Percentiles rank a stretch among this genome's conserved stretches.
Conservation (phyloP, 129 eudicot genomes). For the Flaveria linearis region DNA sequence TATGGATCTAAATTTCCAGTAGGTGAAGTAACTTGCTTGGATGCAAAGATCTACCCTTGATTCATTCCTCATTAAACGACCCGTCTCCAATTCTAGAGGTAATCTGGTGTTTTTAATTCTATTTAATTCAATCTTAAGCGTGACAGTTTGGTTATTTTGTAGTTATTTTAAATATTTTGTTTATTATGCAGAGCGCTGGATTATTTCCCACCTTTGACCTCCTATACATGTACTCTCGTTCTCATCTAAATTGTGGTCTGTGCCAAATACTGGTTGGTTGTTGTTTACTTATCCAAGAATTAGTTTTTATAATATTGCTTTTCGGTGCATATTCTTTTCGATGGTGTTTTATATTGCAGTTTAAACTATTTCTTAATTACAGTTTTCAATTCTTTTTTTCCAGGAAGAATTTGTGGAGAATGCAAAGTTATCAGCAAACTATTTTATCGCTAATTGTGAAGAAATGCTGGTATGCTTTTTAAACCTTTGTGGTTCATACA, state of each 20-base stretch:
- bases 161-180: neutral
- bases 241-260: slow-evolving; percentile 61
- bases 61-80: slow-evolving; percentile 65
- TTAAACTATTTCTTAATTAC: too few relatives aligned
- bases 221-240: slow-evolving; percentile 78
- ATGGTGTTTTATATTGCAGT: neutral
- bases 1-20: slow-evolving; percentile 79
- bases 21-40: slow-evolving; percentile 92
- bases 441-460: slow-evolving; percentile 76
- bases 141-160: neutral
- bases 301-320: neutral
- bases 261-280: slow-evolving; percentile 76
- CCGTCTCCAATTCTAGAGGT: slow-evolving; percentile 96
- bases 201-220: slow-evolving; percentile 86
- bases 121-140: neutral
- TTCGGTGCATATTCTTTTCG: neutral
- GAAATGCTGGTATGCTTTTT: slow-evolving; percentile 67
- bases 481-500: slow-evolving; percentile 16
- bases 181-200: slow-evolving; percentile 77
- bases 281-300: slow-evolving; percentile 11
- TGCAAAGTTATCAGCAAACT: slow-evolving; percentile 77
- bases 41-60: slow-evolving; percentile 64
- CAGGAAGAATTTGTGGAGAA: slow-evolving; percentile 85
- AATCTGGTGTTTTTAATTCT: neutral
- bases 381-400: slow-evolving; percentile 1